phyloP scores from a whole-genome alignment of 208 protist species.

The Acanthamoeba triangularis region DNA sequence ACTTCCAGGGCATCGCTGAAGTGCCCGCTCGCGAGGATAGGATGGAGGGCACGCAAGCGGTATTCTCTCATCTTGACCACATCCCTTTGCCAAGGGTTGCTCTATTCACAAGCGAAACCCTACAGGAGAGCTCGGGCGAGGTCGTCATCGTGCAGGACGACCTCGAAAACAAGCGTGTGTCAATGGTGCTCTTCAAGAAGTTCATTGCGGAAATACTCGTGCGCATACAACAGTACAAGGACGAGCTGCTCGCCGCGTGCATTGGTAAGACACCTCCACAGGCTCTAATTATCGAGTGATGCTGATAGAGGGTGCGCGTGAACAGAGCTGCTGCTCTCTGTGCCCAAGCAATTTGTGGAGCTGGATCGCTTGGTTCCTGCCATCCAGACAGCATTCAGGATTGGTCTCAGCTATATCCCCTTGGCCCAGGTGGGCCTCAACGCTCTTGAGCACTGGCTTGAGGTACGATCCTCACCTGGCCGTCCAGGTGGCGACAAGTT shows the following conservation, averaged over 20 bases:
- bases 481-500: neutral
- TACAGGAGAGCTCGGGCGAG: slow-evolving; percentile 20
- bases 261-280: neutral
- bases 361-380: slow-evolving; percentile 77
- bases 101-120: too few relatives aligned
- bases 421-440: slow-evolving; percentile 85
- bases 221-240: slow-evolving; percentile 75
- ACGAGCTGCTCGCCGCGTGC: slow-evolving; percentile 70
- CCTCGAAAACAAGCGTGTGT: slow-evolving; percentile 71
- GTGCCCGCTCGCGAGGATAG: neutral
- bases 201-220: slow-evolving; percentile 73
- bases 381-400: slow-evolving; percentile 82
- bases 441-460: slow-evolving; percentile 86
- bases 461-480: neutral
- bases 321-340: slow-evolving; percentile 69
- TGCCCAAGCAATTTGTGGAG: slow-evolving; percentile 74
- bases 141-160: slow-evolving; percentile 63
- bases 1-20: slow-evolving; percentile 79
- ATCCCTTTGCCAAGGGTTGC: neutral
- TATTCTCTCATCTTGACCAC: slow-evolving; percentile 1
- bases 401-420: slow-evolving; percentile 86
- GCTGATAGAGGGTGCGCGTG: neutral
- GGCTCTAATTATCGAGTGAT: neutral
- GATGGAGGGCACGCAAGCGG: slow-evolving; percentile 8
- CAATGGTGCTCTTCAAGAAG: slow-evolving; percentile 73